Base-by-base conservation (phyloP, 106 monocot species). In the Triglochin maritima region DNA sequence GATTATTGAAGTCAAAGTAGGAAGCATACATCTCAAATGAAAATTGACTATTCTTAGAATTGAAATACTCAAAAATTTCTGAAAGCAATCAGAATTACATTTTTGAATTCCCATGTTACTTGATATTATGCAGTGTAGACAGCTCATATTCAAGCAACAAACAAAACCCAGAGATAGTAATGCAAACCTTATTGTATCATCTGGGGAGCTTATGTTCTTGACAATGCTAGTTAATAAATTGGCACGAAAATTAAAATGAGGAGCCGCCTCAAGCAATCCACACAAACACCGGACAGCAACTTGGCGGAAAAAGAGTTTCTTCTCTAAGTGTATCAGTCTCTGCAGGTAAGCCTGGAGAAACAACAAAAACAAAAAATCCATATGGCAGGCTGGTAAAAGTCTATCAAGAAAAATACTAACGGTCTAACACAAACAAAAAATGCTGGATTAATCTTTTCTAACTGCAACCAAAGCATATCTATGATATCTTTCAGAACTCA, bases 161-260 rank as follows among this genome's bases (percentile, higher is more conserved):
- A 50, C 9, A 54, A 56, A 55, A 55, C 55, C 55, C 10, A 56
- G 29, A 53, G 9, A 7, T 9, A 55, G 7, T 5, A 47, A n/a
- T 12, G 55, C 9, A 64, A 59, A 98, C 98, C 92, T 98, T 80
- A 89, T 60, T 50, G 77, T 69, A 71, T 92, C 86, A 81, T 98
- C 88, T 11, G 76, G 64, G 59, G 98, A 98, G 65, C 80, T 84
- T 63, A 98, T 76, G 75, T 92, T 92, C 59, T 72, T 84, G 15
- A 84, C 79, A 47, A 86, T 70, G 50, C 54, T 73, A 54, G 80
- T 67, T 55, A 99, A 64, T 65, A 89, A 77, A 53, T 44, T 89
- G 51, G 89, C 84, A 68, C 78, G 73, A 58, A 89, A 99, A 64
- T 99, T 99, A 72, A 89, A 92, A 68, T 92, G 92, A 13, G 92